Evolutionary conservation across 192 early-diverging fungal species (phyloP).

Genomic region (Backusella macrospora): DNA sequence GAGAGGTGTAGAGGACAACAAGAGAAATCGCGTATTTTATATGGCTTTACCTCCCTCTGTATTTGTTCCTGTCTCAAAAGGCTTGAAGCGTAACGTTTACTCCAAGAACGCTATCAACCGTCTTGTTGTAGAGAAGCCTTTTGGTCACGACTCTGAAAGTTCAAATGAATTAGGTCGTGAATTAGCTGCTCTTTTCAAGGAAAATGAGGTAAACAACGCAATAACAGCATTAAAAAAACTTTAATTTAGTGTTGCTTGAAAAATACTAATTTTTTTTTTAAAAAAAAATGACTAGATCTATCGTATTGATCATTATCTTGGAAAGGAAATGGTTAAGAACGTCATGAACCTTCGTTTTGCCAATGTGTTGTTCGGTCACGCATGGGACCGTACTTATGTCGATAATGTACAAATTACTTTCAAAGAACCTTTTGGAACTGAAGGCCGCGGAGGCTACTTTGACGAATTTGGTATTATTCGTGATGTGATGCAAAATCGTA

Average conservation of each 20-base stretch:
- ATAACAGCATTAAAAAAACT: not conserved
- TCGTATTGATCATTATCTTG: conserved; percentile 98
- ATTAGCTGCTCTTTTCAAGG: conserved; percentile 77
- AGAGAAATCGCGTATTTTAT: conserved; percentile 86
- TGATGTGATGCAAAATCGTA: conserved; percentile 92
- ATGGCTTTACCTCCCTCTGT: conserved; percentile 96
- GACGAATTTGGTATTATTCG: conserved; percentile 99
- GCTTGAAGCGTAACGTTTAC: conserved; percentile 75
- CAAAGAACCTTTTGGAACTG: conserved; percentile 96
- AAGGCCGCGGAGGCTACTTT: conserved; percentile 98
- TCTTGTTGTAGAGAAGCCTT: conserved; percentile 96
- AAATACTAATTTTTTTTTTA: not conserved
- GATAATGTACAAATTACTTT: conserved; percentile 97
- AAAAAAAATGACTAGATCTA: conserved; percentile 74
- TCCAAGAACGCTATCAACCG: conserved; percentile 70
- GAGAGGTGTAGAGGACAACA: conserved; percentile 32
- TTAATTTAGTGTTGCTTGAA: not conserved
- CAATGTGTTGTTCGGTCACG: conserved; percentile 90
- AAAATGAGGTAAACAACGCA: conserved; percentile 75
- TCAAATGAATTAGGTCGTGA: conserved; percentile 72
- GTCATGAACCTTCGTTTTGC: conserved; percentile 92
- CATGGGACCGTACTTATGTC: conserved; percentile 90
- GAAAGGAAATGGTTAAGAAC: conserved; percentile 99
- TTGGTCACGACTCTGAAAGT: conserved; percentile 90
- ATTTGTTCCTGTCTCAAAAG: conserved; percentile 82